phyloP scores from a whole-genome alignment of 805 yeast genomes.

The Komagataella pastoris region DNA sequence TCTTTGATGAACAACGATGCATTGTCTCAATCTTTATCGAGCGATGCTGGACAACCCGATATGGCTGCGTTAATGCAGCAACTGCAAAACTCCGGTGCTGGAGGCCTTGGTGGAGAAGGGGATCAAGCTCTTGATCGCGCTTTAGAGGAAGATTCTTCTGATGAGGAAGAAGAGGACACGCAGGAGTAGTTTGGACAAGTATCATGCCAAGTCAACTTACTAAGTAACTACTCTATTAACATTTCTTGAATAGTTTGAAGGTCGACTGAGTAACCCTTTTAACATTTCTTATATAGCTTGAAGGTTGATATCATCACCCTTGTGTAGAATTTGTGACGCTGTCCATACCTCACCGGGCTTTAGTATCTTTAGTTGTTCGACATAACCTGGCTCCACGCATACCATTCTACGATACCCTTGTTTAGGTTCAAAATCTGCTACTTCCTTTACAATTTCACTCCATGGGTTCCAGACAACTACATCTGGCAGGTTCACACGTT shows the following conservation, averaged over 20 bases:
- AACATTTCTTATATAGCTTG: conserved; percentile 19
- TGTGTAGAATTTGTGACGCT: conserved; percentile 48
- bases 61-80: neutral
- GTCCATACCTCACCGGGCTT: conserved; percentile 67
- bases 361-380: conserved; percentile 49
- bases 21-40: conserved; percentile 3
- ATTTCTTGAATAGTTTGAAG: conserved; percentile 24
- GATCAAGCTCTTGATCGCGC: neutral
- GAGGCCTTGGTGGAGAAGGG: conserved; percentile 22
- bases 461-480: conserved; percentile 98
- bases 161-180: neutral
- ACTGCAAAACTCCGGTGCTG: conserved; percentile 3
- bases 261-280: conserved; percentile 11
- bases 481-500: conserved; percentile 44
- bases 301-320: conserved; percentile 47
- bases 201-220: neutral
- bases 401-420: conserved; percentile 77
- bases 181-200: neutral
- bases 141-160: neutral
- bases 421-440: conserved; percentile 86
- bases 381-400: conserved; percentile 92
- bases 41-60: neutral
- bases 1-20: conserved; percentile 9
- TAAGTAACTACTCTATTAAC: neutral
- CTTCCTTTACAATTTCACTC: conserved; percentile 66